Conservation (phyloP, 345 rosid genomes). For the Moringa oleifera region DNA sequence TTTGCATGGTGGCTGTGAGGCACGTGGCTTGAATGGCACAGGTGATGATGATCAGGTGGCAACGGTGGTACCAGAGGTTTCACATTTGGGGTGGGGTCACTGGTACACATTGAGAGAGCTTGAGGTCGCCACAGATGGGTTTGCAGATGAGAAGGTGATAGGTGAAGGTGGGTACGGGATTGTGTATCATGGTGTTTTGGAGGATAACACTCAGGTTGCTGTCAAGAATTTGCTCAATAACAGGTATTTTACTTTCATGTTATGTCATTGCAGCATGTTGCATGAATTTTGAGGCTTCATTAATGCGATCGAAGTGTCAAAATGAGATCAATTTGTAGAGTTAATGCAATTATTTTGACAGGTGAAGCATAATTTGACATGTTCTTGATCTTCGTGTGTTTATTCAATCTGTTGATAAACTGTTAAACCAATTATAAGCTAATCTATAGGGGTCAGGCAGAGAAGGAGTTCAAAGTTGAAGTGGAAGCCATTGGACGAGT, state of each 20-base stretch:
- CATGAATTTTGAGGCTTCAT: no score
- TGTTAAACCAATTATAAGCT: slow-evolving; percentile 2
- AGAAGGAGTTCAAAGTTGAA: slow-evolving; percentile 88
- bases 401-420: background rate
- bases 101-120: slow-evolving; percentile 81
- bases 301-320: background rate
- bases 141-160: slow-evolving; percentile 70
- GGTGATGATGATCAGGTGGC: slow-evolving; percentile 24
- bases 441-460: slow-evolving; percentile 80
- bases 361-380: no score
- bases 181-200: slow-evolving; percentile 74
- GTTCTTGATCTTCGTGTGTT: background rate
- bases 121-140: slow-evolving; percentile 63
- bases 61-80: slow-evolving; percentile 42
- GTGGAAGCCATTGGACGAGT: slow-evolving; percentile 95
- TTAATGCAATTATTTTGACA: no score
- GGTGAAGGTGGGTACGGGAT: slow-evolving; percentile 98
- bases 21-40: slow-evolving; percentile 10
- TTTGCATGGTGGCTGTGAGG: slow-evolving; percentile 32
- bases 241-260: slow-evolving; percentile 34
- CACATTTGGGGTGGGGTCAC: slow-evolving; percentile 55
- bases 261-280: no score
- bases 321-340: background rate
- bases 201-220: slow-evolving; percentile 62
- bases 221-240: slow-evolving; percentile 88